These are phyloP conservation scores for Blumeria graminis DNA, from an alignment of 2,329 filamentous ascomycete genomes.

Conservation along the genomic window DNA sequence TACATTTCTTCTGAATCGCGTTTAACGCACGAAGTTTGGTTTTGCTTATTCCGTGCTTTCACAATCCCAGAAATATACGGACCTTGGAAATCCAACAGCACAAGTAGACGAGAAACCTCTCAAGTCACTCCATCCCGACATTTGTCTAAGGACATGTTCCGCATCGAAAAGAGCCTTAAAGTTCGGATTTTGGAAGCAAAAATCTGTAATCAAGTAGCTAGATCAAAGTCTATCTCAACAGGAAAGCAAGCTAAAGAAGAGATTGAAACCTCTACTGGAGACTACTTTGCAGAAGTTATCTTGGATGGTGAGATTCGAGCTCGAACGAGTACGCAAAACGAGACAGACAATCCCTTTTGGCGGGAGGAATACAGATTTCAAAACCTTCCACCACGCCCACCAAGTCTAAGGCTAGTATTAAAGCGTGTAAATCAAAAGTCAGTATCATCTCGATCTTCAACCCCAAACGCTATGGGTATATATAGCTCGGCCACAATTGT, in stretches of 20 bases:
- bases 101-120: conserved; percentile 6
- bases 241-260: conserved; percentile 14
- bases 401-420: conserved; percentile 44
- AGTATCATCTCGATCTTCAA: conserved; percentile 9
- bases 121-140: conserved; percentile 2
- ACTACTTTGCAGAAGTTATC: conserved; percentile 58
- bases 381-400: conserved; percentile 45
- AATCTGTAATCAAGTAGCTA: conserved; percentile 18
- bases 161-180: conserved; percentile 34
- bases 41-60: conserved; percentile 73
- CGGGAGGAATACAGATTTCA: conserved; percentile 56
- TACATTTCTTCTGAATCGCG: conserved; percentile 72
- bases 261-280: conserved; percentile 29
- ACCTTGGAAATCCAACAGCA: conserved; percentile 5
- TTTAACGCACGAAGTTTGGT: conserved; percentile 92
- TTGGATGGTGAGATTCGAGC: conserved; percentile 59
- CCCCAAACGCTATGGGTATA: conserved; percentile 10
- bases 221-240: background rate
- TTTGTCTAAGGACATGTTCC: conserved; percentile 25
- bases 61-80: conserved; percentile 76
- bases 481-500: conserved; percentile 23
- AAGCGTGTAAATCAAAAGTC: conserved; percentile 32
- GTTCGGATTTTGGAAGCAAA: conserved; percentile 38
- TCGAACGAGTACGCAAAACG: conserved; percentile 45
- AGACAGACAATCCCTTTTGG: conserved; percentile 54